Conservation (phyloP, 1,284 basidiomycete genomes). For the Abortiporus biennis region DNA sequence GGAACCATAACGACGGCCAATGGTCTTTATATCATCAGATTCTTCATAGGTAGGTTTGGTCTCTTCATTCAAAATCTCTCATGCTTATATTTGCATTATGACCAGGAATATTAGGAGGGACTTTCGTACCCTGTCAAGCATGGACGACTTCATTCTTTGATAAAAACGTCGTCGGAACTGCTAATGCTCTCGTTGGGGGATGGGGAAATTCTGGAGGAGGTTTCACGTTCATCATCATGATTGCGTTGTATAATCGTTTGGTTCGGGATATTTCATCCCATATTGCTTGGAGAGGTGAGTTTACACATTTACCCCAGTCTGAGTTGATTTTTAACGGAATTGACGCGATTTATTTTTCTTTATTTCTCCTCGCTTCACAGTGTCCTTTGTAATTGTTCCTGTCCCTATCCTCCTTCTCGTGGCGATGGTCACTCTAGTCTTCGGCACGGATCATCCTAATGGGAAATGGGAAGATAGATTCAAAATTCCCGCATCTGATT, state of each 20-base stretch:
- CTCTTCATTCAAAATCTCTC: not conserved
- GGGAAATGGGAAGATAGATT: slow-evolving; percentile 49
- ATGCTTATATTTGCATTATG: not conserved
- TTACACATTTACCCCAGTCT: not conserved
- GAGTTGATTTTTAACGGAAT: not conserved
- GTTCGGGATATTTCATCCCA: slow-evolving; percentile 31
- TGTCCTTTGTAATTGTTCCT: slow-evolving; percentile 52
- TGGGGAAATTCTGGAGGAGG: slow-evolving; percentile 50
- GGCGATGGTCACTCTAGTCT: slow-evolving; percentile 38
- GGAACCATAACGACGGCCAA: slow-evolving; percentile 39
- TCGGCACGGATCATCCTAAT: slow-evolving; percentile 56
- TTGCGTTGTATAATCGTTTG: slow-evolving; percentile 45
- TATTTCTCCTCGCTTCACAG: too few species aligned
- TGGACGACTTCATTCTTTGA: slow-evolving; percentile 62
- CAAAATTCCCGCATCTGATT: too few species aligned
- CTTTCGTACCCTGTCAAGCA: slow-evolving; percentile 51
- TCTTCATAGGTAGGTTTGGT: slow-evolving; percentile 35
- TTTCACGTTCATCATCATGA: slow-evolving; percentile 57
- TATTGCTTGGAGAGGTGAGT: slow-evolving; percentile 43
- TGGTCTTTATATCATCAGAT: slow-evolving; percentile 45
- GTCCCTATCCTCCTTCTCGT: slow-evolving; percentile 47
- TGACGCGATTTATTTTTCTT: too few species aligned
- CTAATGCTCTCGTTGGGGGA: slow-evolving; percentile 46
- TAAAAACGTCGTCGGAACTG: slow-evolving; percentile 50
- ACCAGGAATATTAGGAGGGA: slow-evolving; percentile 45